phyloP scores from a whole-genome alignment of 495 filamentous ascomycete species.

The Podospora didyma region DNA sequence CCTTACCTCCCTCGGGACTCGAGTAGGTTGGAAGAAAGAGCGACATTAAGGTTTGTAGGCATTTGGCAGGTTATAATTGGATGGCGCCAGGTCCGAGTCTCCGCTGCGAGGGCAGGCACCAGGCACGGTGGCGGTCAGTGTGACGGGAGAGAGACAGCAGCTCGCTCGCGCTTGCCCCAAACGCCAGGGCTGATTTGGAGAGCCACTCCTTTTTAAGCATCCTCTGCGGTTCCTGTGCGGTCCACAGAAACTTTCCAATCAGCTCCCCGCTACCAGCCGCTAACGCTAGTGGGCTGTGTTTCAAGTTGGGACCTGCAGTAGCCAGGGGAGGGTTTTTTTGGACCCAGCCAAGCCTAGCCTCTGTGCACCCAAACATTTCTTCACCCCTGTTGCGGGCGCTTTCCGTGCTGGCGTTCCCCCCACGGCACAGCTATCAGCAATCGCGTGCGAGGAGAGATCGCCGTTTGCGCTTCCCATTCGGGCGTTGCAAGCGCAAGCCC shows the following conservation, averaged over 20 bases:
- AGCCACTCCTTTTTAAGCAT: constrained; percentile 3
- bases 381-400: neutral
- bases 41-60: too few species aligned
- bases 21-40: too few species aligned
- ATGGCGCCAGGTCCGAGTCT: too few species aligned
- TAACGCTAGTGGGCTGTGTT: constrained; percentile 5
- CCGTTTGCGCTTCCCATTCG: neutral
- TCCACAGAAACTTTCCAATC: constrained; percentile 2
- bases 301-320: constrained; percentile 11
- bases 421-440: neutral
- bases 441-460: neutral
- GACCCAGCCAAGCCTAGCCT: neutral
- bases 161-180: neutral
- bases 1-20: too few species aligned
- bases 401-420: too few species aligned
- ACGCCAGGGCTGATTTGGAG: constrained; percentile 3
- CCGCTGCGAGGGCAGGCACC: neutral
- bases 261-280: neutral
- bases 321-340: constrained; percentile 2
- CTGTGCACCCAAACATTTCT: neutral
- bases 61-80: too few species aligned
- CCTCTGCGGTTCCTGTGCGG: neutral
- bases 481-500: neutral
- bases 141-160: neutral
- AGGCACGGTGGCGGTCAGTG: neutral